Base-by-base conservation (phyloP, 768 basidiomycete genomes). In the Boletus subparvulus region DNA sequence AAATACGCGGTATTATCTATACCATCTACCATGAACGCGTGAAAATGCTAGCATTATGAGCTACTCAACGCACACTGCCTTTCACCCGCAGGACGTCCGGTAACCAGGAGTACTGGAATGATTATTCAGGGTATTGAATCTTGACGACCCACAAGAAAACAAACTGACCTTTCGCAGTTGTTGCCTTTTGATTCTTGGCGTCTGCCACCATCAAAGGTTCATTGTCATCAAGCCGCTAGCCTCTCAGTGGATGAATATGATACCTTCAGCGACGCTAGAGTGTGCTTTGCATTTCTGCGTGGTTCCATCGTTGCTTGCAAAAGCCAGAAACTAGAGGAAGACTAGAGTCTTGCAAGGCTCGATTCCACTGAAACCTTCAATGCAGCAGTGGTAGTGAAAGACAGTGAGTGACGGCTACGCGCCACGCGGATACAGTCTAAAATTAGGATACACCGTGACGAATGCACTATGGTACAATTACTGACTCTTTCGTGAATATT, bases 1-100 rank as follows among this genome's bases (percentile, higher is more conserved):
- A 62, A 51, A 96, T 88, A 28, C 80, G 81, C 1, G 73, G 69
- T 36, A 94, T 80, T 59, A 94, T 86, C 85, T 94, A 48, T 5
- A 24, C 21, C 17, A 44, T 49, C 19, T 16, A 30, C 41, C 55
- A 35, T 68, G 58, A 55, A 40, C 35, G 36, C 45, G n/a, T 39
- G 50, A 37, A 47, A 41, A 36, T 43, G 26, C 21, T 47, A 41
- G 47, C 17, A 45, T 24, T 24, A 17, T n/a, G 50, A 45, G 30
- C 24, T 42, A 37, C 11, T 62, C 14, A 17, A 77, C 86, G 63
- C 69, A 92, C 90, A 61, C 88, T 92, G 62, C 90, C 89, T 77
- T 92, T 85, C 60, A 94, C 53, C 40, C 92, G 83, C 43, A 94
- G 77, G 19, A 94, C 90, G 71, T 94, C 93, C 2, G 92, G 90